Base-by-base conservation (phyloP, 495 filamentous ascomycete species). In the Pyrenopolyporus hunteri region DNA sequence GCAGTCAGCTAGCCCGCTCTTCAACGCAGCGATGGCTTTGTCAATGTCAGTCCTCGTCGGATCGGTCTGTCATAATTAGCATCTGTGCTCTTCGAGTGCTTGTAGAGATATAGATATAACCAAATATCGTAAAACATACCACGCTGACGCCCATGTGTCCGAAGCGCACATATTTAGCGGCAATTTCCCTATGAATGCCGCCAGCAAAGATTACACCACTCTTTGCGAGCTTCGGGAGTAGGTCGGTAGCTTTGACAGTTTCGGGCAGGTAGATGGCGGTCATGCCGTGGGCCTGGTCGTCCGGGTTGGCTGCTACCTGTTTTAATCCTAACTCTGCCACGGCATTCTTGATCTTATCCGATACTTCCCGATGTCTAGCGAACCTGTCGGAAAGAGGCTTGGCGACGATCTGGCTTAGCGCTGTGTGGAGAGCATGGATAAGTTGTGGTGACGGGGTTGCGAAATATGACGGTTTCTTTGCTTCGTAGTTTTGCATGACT, bases 401-500 rank as follows among this genome's bases (percentile, higher is more conserved):
- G 10, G 87, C 81, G 55, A 94, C 85, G 67, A 97, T 96, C 72
- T 97, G 91, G 29, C 73, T 85, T 22, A 98, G 81, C n/a, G 93
- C 87, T 16, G 94, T 97, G 80, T 98, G 90, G 35, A 98, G 86
- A 28, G 94, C 94, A 71, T 89, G 93, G 63, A 98, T 82, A 33
- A 98, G 86, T 76, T 98, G 94, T 4, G 94, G 96, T 9, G 91
- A 89, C 0, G 94, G 94, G 9, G 94, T 98, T 22, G 94, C 94
- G 73, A 98, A 98, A 80, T 98, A 98, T 9, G 91, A 96, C 35
- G 95, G 85, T 77, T 98, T 98, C 77, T 89, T 88, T 64, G 90
- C 90, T 79, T 98, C 94, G 78, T 98, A 98, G 73, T 97, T 97
- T 79, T 93, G 86, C 94, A 98, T 98, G 70, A 98, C 83, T 88